Conservation (phyloP, 129 eudicot species). For the Rutidosis leptorrhynchoides region DNA sequence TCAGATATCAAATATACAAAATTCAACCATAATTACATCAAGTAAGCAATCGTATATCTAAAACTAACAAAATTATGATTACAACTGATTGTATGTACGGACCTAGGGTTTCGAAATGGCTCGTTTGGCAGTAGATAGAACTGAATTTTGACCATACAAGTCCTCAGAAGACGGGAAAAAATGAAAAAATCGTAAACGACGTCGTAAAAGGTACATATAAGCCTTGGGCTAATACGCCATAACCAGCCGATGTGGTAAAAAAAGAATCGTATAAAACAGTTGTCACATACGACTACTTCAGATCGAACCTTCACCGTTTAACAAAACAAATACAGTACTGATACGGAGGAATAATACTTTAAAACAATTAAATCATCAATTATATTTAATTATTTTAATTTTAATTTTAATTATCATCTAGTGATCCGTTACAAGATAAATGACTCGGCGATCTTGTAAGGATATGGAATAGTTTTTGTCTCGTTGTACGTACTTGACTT, state of each 20-base stretch:
- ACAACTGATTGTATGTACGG: conserved; percentile 13
- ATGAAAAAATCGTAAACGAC: conserved; percentile 21
- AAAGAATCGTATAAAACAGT: conserved; percentile 23
- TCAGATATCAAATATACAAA: conserved; percentile 5
- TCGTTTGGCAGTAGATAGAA: conserved; percentile 1
- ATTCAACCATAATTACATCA: conserved; percentile 8
- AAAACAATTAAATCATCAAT: background rate
- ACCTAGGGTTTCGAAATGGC: conserved; percentile 42
- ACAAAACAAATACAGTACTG: conserved; percentile 15
- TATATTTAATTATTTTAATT: background rate
- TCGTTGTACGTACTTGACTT: too few relatives aligned
- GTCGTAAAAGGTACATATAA: conserved; percentile 34
- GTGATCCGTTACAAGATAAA: too few relatives aligned
- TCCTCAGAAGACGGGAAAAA: conserved; percentile 4
- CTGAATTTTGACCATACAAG: conserved; percentile 21
- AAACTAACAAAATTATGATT: background rate
- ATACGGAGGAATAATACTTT: too few relatives aligned
- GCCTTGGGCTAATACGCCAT: conserved; percentile 56
- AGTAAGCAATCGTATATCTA: conserved; percentile 6
- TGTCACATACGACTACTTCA: conserved; percentile 25
- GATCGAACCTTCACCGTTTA: conserved; percentile 42
- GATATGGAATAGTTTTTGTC: too few relatives aligned
- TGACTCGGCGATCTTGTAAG: too few relatives aligned
- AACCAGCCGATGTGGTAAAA: conserved; percentile 31
- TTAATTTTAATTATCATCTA: too few relatives aligned